Percentiles rank a stretch among this genome's conserved stretches.
phyloP scores from a whole-genome alignment of 1,284 basidiomycete genomes.

The Leccinum pseudoinsigne region DNA sequence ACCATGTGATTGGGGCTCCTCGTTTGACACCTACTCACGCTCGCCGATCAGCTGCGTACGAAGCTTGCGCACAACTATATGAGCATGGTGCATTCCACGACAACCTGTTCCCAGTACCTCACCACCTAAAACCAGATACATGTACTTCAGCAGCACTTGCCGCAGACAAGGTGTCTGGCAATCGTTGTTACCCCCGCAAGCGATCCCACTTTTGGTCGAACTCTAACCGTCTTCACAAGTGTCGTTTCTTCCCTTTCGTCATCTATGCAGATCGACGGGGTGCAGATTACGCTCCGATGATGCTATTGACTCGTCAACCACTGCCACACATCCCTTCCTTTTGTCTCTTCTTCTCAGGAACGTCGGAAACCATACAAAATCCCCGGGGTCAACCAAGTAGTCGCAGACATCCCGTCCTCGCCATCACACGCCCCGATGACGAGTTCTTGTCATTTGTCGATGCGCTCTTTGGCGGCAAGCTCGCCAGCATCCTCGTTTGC shows the following conservation, averaged over 20 bases:
- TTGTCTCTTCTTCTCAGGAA: conserved; percentile 56
- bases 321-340: conserved; percentile 57
- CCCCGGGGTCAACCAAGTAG: conserved; percentile 23
- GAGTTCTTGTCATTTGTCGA: conserved; percentile 78
- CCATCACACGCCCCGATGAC: conserved; percentile 35
- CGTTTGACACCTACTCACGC: conserved; percentile 51
- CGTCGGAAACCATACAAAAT: conserved; percentile 44
- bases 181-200: conserved; percentile 54
- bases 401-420: conserved; percentile 6
- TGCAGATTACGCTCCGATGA: conserved; percentile 51
- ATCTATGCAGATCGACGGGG: conserved; percentile 39
- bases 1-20: conserved; percentile 44
- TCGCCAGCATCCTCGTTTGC: conserved; percentile 90
- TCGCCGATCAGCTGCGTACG: conserved; percentile 55
- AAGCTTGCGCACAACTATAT: conserved; percentile 52
- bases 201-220: conserved; percentile 64
- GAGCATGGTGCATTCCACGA: conserved; percentile 51
- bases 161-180: conserved; percentile 40
- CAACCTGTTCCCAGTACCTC: conserved; percentile 44
- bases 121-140: conserved; percentile 6
- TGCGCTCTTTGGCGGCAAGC: conserved; percentile 85
- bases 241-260: conserved; percentile 55
- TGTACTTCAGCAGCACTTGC: conserved; percentile 17
- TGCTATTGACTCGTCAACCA: conserved; percentile 64
- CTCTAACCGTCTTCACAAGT: conserved; percentile 30